These are phyloP conservation scores for Eucalyptus guilfoylei DNA, from an alignment of 345 rosid genomes.

Conservation along the genomic window DNA sequence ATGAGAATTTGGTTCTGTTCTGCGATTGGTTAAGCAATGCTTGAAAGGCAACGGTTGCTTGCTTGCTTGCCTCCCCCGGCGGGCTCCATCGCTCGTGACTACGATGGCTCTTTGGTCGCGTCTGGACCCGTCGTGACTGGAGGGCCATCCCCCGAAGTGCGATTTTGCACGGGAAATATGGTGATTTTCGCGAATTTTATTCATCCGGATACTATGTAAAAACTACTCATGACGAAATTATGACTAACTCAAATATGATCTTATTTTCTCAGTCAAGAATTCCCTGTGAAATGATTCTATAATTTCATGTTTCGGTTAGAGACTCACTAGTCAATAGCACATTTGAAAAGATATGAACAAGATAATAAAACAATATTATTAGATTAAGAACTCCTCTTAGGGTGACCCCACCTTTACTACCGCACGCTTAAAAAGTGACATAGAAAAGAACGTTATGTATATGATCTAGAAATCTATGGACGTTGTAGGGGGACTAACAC, in stretches of 20 bases:
- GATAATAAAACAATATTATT: not conserved
- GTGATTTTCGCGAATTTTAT: no score
- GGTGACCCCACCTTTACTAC: not conserved
- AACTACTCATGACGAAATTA: not conserved
- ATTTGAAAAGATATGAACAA: not conserved
- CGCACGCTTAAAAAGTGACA: not conserved
- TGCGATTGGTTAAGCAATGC: not conserved
- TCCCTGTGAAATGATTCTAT: not conserved
- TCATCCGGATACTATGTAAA: not conserved
- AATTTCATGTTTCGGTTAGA: fast-evolving
- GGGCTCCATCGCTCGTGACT: not conserved
- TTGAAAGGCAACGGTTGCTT: not conserved
- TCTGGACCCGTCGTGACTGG: not conserved
- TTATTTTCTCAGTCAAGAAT: not conserved
- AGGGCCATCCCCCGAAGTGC: not conserved
- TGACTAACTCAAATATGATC: not conserved
- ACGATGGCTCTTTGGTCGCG: not conserved
- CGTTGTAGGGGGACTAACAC: not conserved
- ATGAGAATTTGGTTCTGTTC: not conserved
- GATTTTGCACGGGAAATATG: not conserved
- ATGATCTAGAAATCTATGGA: not conserved
- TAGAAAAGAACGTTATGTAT: not conserved
- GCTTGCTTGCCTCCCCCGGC: not conserved
- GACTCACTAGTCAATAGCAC: not conserved
- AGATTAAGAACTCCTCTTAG: not conserved